These are phyloP conservation scores for Candida pini DNA, from an alignment of 805 yeast genomes.

Conservation along the genomic window DNA sequence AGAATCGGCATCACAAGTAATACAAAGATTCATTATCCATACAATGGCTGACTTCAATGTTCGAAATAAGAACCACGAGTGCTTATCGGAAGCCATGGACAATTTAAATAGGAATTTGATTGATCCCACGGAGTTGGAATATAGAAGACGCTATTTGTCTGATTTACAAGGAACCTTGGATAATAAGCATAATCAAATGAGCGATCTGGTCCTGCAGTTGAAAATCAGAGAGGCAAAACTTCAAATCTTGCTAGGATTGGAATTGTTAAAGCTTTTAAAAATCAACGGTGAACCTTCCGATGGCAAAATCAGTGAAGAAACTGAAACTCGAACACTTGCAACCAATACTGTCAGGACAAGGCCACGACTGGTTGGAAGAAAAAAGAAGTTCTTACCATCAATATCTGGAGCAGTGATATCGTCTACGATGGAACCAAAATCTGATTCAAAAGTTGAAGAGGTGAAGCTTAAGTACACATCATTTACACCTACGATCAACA, in stretches of 20 bases:
- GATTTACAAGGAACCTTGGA: neutral
- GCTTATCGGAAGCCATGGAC: neutral
- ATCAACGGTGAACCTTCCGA: too few relatives aligned
- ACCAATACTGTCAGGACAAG: conserved; percentile 2
- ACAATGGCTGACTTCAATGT: conserved; percentile 17
- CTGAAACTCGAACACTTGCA: conserved; percentile 1
- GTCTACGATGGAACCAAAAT: conserved; percentile 17
- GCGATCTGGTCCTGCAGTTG: conserved; percentile 8
- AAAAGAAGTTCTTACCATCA: conserved; percentile 29
- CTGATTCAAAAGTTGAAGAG: conserved; percentile 18
- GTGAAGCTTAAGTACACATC: neutral
- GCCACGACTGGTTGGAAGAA: conserved; percentile 23
- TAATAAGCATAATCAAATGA: conserved; percentile 2
- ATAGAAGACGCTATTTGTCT: conserved; percentile 7
- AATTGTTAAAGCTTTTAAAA: conserved; percentile 17
- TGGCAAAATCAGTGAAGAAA: too few relatives aligned
- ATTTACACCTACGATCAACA: neutral
- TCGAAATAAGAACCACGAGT: conserved; percentile 6
- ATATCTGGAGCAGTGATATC: conserved; percentile 27
- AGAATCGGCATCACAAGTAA: conserved; percentile 14
- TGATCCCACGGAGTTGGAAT: conserved; percentile 7
- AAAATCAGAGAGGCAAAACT: conserved; percentile 25
- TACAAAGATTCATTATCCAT: conserved; percentile 14
- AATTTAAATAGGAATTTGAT: conserved; percentile 2
- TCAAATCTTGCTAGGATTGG: conserved; percentile 25